phyloP scores from a whole-genome alignment of 108 stramenopile genomes.

The Pseudonitzschia pungens region DNA sequence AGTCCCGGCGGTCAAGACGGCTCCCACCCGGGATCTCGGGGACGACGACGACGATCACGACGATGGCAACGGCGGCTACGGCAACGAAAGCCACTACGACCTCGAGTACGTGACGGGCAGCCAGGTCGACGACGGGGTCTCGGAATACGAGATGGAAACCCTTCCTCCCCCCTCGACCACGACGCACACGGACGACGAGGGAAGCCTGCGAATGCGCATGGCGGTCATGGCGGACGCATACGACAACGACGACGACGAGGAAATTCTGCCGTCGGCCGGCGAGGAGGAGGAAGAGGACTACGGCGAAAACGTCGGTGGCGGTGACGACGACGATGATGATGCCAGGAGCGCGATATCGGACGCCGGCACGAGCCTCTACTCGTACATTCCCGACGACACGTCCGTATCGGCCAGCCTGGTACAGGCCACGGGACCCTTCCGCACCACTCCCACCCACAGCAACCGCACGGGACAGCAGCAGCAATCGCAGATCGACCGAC shows the following conservation, averaged over 20 bases:
- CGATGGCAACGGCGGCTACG: neutral
- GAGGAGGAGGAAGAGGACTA: neutral
- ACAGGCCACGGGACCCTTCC: neutral
- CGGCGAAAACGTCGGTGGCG: too few relatives aligned
- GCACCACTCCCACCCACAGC: neutral
- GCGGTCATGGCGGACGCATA: neutral
- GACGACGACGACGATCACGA: neutral
- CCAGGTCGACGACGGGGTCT: conserved; percentile 15
- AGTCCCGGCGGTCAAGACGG: conserved; percentile 10
- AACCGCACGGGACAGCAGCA: neutral
- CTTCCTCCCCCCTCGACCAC: conserved; percentile 1
- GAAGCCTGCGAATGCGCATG: neutral
- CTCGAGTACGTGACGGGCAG: conserved; percentile 6
- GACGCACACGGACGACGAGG: conserved; percentile 7
- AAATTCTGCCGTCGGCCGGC: neutral
- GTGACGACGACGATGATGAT: neutral
- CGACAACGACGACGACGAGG: conserved; percentile 11
- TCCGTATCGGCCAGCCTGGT: conserved; percentile 7
- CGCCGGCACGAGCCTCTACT: neutral
- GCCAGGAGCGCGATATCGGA: neutral
- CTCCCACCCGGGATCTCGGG: conserved; percentile 2
- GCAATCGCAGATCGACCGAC: neutral
- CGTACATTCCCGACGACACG: conserved; percentile 19
- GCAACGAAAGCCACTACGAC: neutral
- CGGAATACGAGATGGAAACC: conserved; percentile 21